Evolutionary conservation across 2,329 filamentous ascomycete species (phyloP).

Genomic region (Pseudogymnoascus pannorum): DNA sequence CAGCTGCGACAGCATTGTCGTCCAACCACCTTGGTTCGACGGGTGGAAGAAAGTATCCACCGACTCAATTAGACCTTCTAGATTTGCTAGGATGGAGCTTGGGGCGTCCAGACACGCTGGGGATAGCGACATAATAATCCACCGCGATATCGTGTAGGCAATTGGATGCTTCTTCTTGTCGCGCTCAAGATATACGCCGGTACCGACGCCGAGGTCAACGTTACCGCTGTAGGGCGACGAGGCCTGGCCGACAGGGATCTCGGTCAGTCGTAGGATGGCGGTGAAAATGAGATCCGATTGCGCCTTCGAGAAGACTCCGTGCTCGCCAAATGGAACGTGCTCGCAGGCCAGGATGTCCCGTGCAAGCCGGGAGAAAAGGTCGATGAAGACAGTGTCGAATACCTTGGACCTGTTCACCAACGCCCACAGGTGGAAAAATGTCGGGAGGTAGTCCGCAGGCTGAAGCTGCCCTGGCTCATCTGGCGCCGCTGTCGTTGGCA

Average conservation of each 20-base stretch:
- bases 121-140: slow-evolving; percentile 89
- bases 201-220: slow-evolving; percentile 74
- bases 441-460: slow-evolving; percentile 82
- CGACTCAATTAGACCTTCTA: slow-evolving; percentile 88
- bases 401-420: slow-evolving; percentile 82
- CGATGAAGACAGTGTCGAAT: slow-evolving; percentile 80
- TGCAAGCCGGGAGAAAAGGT: slow-evolving; percentile 80
- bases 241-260: slow-evolving; percentile 94
- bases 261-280: slow-evolving; percentile 76
- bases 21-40: slow-evolving; percentile 91
- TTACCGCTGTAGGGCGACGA: slow-evolving; percentile 79
- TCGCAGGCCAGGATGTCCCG: slow-evolving; percentile 70
- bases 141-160: slow-evolving; percentile 84
- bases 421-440: slow-evolving; percentile 95
- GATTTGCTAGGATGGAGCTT: slow-evolving; percentile 71
- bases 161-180: slow-evolving; percentile 90
- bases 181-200: slow-evolving; percentile 81
- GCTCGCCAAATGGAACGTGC: slow-evolving; percentile 72
- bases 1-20: slow-evolving; percentile 79
- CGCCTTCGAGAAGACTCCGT: slow-evolving; percentile 86
- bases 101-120: slow-evolving; percentile 70
- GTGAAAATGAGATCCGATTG: slow-evolving; percentile 93
- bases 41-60: slow-evolving; percentile 99
- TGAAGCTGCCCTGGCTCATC: slow-evolving; percentile 66
- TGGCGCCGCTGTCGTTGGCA: slow-evolving; percentile 76